Evolutionary conservation across 2,329 filamentous ascomycete species (phyloP).

Genomic region (Penicillium sp.): DNA sequence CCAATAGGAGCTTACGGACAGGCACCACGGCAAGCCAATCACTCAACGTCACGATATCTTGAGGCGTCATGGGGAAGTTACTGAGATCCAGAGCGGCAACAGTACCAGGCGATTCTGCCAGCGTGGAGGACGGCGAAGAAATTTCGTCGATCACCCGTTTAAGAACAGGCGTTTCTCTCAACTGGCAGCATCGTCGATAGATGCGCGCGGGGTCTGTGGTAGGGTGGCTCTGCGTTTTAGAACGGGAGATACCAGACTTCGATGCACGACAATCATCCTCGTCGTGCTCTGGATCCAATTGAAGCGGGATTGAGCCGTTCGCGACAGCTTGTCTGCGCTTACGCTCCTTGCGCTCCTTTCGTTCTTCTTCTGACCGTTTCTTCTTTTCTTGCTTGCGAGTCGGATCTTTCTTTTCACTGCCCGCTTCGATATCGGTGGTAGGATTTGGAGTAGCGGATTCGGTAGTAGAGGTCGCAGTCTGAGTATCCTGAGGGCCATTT

Average conservation of each 20-base stretch:
- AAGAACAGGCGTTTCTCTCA: slow-evolving; percentile 87
- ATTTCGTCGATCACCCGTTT: slow-evolving; percentile 92
- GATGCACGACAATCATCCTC: slow-evolving; percentile 54
- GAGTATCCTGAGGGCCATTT: slow-evolving; percentile 3
- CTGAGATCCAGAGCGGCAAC: slow-evolving; percentile 82
- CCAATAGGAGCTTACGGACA: slow-evolving; percentile 79
- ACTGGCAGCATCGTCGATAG: slow-evolving; percentile 89
- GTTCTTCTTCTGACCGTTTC: slow-evolving; percentile 88
- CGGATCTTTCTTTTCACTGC: slow-evolving; percentile 41
- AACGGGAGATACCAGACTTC: slow-evolving; percentile 34
- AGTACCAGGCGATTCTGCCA: slow-evolving; percentile 66
- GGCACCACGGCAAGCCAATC: slow-evolving; percentile 95
- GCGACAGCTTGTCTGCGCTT: slow-evolving; percentile 81
- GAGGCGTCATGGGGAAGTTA: slow-evolving; percentile 77
- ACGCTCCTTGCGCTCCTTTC: slow-evolving; percentile 88
- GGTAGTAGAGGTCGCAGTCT: slow-evolving; percentile 3
- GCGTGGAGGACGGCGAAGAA: slow-evolving; percentile 65
- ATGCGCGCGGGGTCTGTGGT: slow-evolving; percentile 91
- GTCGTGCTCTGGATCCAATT: slow-evolving; percentile 70
- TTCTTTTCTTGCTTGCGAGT: slow-evolving; percentile 92
- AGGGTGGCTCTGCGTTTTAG: slow-evolving; percentile 64
- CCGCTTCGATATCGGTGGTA: slow-evolving; percentile 24
- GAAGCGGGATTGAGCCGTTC: slow-evolving; percentile 82
- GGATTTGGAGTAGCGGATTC: slow-evolving; percentile 5
- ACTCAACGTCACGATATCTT: slow-evolving; percentile 82